phyloP scores from a whole-genome alignment of 2,329 filamentous ascomycete genomes.

The Diaporthe australafricana region DNA sequence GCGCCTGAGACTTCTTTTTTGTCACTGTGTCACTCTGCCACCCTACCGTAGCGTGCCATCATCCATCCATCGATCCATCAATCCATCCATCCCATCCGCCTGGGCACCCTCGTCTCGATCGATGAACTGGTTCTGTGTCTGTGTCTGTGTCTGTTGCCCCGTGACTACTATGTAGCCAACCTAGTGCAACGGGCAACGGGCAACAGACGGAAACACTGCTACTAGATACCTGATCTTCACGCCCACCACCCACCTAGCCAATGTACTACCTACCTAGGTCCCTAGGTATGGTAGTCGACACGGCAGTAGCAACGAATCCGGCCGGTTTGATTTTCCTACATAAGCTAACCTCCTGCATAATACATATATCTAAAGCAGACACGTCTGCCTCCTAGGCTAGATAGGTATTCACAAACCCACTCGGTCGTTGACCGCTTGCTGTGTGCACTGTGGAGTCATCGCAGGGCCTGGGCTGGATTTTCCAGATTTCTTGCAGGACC shows the following conservation, averaged over 20 bases:
- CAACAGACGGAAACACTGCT: background rate
- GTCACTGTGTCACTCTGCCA: background rate
- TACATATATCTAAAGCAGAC: constrained; percentile 6
- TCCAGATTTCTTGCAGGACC: constrained; percentile 22
- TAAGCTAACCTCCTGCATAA: constrained; percentile 1
- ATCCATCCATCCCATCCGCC: constrained; percentile 11
- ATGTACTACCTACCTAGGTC: background rate
- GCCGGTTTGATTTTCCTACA: background rate
- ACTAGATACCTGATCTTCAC: too few relatives aligned
- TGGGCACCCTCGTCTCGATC: constrained; percentile 11
- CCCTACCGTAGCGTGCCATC: too few relatives aligned
- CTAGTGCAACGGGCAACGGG: constrained; percentile 10
- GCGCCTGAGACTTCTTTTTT: constrained; percentile 20
- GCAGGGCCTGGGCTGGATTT: constrained; percentile 21
- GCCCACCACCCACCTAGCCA: too few relatives aligned
- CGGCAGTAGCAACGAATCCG: background rate
- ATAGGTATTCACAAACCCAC: background rate
- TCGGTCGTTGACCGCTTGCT: constrained; percentile 28
- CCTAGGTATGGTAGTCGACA: background rate
- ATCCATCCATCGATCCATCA: background rate
- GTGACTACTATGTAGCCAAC: constrained; percentile 8
- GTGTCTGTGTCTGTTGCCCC: constrained; percentile 15
- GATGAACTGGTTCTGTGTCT: background rate
- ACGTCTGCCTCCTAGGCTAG: background rate
- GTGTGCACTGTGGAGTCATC: background rate